Evolutionary conservation across 2,329 filamentous ascomycete species (phyloP).

Genomic region (Colletotrichum eremochloae): DNA sequence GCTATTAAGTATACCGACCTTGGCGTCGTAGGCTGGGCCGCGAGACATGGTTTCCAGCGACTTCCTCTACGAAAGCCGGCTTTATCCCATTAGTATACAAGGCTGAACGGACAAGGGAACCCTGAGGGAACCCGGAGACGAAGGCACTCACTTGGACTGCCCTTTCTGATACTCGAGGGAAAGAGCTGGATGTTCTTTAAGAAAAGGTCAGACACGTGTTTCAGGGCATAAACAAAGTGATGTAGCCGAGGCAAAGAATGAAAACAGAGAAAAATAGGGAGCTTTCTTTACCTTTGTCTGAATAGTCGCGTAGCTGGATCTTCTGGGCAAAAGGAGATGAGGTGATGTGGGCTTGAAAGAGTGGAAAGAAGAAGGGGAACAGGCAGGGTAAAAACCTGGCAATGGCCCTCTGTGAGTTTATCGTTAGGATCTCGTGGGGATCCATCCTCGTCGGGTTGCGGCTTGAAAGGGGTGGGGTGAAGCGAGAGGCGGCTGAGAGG

Average conservation of each 20-base stretch:
- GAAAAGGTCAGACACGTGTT: background rate
- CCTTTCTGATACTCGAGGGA: background rate
- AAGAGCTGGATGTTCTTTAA: background rate
- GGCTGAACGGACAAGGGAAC: background rate
- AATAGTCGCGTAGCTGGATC: background rate
- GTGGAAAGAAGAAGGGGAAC: background rate
- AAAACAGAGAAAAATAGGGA: background rate
- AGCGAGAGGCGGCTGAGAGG: constrained; percentile 1
- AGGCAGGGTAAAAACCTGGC: background rate
- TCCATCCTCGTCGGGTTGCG: background rate
- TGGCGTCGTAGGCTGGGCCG: constrained; percentile 2
- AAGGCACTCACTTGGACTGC: background rate
- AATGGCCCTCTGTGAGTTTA: background rate
- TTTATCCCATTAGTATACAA: background rate
- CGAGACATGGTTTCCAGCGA: background rate
- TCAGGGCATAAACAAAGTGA: too few relatives aligned
- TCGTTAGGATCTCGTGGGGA: background rate
- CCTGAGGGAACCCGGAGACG: background rate
- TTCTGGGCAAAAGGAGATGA: background rate
- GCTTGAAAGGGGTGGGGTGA: background rate
- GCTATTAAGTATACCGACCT: background rate
- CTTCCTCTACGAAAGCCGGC: too few relatives aligned
- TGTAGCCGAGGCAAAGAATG: background rate
- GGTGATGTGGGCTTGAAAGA: background rate
- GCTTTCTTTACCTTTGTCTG: background rate